Percentiles rank a stretch among this genome's conserved stretches.
These are phyloP conservation scores for Xylaria castorea DNA, from an alignment of 495 filamentous ascomycete genomes.

Conservation along the genomic window DNA sequence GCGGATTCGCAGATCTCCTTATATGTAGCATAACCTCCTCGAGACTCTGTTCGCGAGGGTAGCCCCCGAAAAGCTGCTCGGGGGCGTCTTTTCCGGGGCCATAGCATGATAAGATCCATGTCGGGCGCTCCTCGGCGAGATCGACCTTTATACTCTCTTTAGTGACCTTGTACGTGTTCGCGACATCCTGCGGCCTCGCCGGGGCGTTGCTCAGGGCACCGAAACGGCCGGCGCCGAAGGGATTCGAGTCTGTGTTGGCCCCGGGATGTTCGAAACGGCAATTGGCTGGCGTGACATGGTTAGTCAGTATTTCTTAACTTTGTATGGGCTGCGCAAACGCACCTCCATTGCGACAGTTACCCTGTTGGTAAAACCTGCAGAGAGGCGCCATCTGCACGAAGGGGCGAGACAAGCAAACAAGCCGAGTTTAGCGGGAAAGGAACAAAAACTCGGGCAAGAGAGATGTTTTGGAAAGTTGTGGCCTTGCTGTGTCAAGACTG, in stretches of 20 bases:
- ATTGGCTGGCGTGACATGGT: conserved; percentile 38
- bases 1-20: conserved; percentile 67
- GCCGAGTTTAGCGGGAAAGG: neutral
- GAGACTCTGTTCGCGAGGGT: conserved; percentile 77
- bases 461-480: neutral
- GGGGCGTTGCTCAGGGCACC: conserved; percentile 35
- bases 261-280: conserved; percentile 56
- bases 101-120: conserved; percentile 86
- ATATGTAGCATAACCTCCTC: conserved; percentile 79
- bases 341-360: conserved; percentile 75
- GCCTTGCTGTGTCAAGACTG: neutral
- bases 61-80: conserved; percentile 79
- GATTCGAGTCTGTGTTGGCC: conserved; percentile 36
- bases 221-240: conserved; percentile 45
- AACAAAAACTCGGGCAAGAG: neutral
- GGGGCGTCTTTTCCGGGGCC: conserved; percentile 75
- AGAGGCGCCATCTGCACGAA: conserved; percentile 44
- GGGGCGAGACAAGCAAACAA: neutral
- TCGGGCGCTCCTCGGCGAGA: conserved; percentile 70
- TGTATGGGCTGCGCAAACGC: conserved; percentile 27
- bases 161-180: conserved; percentile 56
- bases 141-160: conserved; percentile 66
- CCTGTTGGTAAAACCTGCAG: conserved; percentile 76
- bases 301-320: neutral
- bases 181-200: conserved; percentile 26